phyloP scores from a whole-genome alignment of 129 eudicot species.

The Artemisia annua region DNA sequence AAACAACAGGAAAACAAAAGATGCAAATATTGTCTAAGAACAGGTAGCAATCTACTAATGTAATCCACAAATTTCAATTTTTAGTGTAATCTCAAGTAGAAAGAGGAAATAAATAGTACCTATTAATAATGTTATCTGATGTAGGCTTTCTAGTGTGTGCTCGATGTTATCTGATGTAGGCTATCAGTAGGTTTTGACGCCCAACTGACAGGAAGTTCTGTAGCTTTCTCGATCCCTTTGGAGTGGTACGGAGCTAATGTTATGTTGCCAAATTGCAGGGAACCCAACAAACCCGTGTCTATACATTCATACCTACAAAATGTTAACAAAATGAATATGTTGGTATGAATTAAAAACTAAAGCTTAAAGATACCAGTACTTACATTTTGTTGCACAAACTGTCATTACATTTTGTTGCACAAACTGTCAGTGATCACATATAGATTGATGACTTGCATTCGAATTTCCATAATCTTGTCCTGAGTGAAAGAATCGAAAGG shows the following conservation, averaged over 20 bases:
- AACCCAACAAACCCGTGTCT: constrained; percentile 83
- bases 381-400: constrained; percentile 50
- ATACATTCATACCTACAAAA: constrained; percentile 84
- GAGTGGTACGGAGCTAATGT: constrained; percentile 53
- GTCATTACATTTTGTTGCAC: constrained; percentile 43
- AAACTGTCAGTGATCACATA: constrained; percentile 75
- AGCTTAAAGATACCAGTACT: constrained; percentile 27
- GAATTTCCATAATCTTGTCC: constrained; percentile 52
- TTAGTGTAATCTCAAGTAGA: no score
- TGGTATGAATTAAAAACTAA: neutral
- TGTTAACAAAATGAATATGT: constrained; percentile 20
- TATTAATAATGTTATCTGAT: no score
- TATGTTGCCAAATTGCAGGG: constrained; percentile 64
- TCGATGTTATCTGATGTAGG: no score
- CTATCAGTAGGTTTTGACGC: no score
- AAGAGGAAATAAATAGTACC: no score
- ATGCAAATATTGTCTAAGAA: no score
- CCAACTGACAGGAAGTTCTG: no score
- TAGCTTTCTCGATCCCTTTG: no score
- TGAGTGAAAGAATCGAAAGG: constrained; percentile 66
- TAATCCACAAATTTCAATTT: no score
- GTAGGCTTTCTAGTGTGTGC: no score
- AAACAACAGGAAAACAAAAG: no score
- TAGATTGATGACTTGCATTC: constrained; percentile 84
- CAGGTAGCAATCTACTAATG: no score